A percentile compares a stretch with the other conserved stretches of the same genome.
Conservation (phyloP, 2,329 filamentous ascomycete species). For the Clonostachys rosea region DNA sequence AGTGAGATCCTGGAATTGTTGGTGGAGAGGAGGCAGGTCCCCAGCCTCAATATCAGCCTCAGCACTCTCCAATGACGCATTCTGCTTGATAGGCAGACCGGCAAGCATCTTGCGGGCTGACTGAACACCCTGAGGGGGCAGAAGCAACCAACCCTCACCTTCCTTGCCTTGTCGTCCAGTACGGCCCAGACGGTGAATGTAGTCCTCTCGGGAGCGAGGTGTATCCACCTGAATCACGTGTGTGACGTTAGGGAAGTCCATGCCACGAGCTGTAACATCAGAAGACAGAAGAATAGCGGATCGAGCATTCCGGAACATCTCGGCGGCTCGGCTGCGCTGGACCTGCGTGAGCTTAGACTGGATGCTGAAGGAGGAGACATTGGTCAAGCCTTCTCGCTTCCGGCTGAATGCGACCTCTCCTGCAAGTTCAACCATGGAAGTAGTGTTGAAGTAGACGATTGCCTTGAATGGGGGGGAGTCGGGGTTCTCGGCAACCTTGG, state of each 20-base stretch:
- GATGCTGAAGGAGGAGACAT: constrained; percentile 49
- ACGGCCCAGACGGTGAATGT: constrained; percentile 73
- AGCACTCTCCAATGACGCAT: constrained; percentile 45
- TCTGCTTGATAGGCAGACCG: constrained; percentile 56
- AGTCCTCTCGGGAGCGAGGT: constrained; percentile 62
- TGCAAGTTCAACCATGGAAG: constrained; percentile 64
- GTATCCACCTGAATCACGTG: constrained; percentile 71
- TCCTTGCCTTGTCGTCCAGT: constrained; percentile 72
- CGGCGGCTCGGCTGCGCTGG: constrained; percentile 64
- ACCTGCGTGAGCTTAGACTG: constrained; percentile 74
- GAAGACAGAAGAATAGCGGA: constrained; percentile 70
- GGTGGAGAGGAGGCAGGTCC: constrained; percentile 38
- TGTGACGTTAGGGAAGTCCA: constrained; percentile 80
- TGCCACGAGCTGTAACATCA: constrained; percentile 75
- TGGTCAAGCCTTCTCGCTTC: constrained; percentile 29
- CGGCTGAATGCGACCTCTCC: constrained; percentile 43
- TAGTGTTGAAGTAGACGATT: constrained; percentile 88
- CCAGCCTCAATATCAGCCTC: constrained; percentile 44
- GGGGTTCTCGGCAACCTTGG: constrained; percentile 30
- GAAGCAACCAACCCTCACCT: constrained; percentile 66
- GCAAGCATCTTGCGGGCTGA: constrained; percentile 45
- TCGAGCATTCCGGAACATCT: constrained; percentile 62
- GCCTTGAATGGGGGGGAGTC: constrained; percentile 74
- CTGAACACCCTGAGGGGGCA: constrained; percentile 48
- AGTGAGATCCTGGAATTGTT: constrained; percentile 34